Conservation (phyloP, 2,329 filamentous ascomycete genomes). For the Drechslerella stenobrocha region DNA sequence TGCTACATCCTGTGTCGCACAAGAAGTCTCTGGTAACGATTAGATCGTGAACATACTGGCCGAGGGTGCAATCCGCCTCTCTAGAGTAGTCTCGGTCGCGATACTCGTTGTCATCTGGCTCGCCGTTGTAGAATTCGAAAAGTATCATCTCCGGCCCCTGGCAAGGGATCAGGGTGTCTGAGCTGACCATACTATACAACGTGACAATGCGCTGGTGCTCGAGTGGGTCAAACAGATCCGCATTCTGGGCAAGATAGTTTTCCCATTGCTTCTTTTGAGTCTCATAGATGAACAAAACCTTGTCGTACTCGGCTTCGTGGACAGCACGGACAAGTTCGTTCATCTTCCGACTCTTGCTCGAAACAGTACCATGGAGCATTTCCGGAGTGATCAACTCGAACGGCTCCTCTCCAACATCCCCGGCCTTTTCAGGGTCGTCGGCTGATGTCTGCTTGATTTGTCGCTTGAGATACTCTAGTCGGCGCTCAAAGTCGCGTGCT, state of each 20-base stretch:
- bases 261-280: constrained; percentile 97
- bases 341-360: constrained; percentile 71
- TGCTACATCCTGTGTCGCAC: constrained; percentile 83
- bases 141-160: constrained; percentile 86
- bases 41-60: constrained; percentile 91
- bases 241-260: constrained; percentile 83
- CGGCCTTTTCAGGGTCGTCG: constrained; percentile 58
- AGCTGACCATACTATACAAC: constrained; percentile 90
- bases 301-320: constrained; percentile 95
- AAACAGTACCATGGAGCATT: constrained; percentile 85
- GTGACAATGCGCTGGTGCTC: constrained; percentile 96
- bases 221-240: constrained; percentile 89
- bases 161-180: constrained; percentile 88
- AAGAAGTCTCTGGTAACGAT: constrained; percentile 74
- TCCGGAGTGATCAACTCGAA: constrained; percentile 93
- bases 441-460: constrained; percentile 52
- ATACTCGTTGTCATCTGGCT: constrained; percentile 62
- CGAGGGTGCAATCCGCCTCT: constrained; percentile 82
- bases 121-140: constrained; percentile 90
- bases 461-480: constrained; percentile 77
- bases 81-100: constrained; percentile 66
- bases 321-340: constrained; percentile 93
- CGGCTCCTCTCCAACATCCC: constrained; percentile 63
- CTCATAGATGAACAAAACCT: constrained; percentile 87
- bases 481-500: constrained; percentile 84